Evolutionary conservation across 495 filamentous ascomycete genomes (phyloP), one percentile per base, ranked within the genome.

Genomic region (Hypoxylon perforatum): DNA sequence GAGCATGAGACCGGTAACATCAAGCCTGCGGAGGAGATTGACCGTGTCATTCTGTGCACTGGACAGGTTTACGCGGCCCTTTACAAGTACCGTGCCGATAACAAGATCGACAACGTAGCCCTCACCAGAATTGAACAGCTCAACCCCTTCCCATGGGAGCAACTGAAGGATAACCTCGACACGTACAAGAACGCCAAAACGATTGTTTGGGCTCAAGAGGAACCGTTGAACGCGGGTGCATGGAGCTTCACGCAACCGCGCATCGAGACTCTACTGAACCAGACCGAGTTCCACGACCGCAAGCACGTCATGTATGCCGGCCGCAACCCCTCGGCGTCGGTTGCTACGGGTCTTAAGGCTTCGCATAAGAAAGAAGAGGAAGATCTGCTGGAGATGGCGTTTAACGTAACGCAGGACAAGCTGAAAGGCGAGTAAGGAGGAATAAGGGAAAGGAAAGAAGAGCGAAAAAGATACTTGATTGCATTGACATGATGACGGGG

Each of bases 261-360:
- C 73, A 91, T 99, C 64, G 96, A 99, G 86, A 98, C 93, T 19
- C 79, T 98, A 72, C 83, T 99, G 51, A 97, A 97, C 82, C 74
- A 92, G 59, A 97, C 95, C 2, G 75, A 94, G 79, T 82, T 95
- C 78, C 96, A 99, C 81, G 86, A 94, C 80, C 86, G 89, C 69
- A 93, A 95, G 78, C 93, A 98, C 80, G 92, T 97, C 72, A 90
- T 96, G 87, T 99, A 99, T 80, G 95, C 95, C 42, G 95, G 95
- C 71, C 88, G 95, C 71, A 85, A 90, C 73, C 93, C 93, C 17
- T 94, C 90, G 72, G 94, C 95, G 30, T 91, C 87, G 72, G 94
- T 97, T 42, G 95, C 95, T 41, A 97, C 94, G 46, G 95, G 95
- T 76, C 76, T 95, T 69, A 99, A 99, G 90, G 78, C 84, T 25